These are phyloP conservation scores for Fusarium newnesense DNA, from an alignment of 2,329 filamentous ascomycete genomes.

Conservation along the genomic window DNA sequence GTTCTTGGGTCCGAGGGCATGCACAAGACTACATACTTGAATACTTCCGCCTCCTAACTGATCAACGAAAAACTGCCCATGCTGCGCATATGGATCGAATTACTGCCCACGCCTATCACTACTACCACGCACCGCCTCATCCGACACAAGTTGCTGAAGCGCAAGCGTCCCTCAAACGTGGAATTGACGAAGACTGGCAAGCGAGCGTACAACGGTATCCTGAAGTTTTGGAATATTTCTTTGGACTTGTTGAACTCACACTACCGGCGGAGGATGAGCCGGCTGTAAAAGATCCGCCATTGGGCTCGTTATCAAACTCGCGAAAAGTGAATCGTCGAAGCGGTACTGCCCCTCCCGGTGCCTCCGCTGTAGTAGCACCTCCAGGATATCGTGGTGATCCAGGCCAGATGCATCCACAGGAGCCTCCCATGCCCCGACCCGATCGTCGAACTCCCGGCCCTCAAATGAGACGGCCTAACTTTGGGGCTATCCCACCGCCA, in stretches of 20 bases:
- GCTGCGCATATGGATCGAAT: conserved; percentile 65
- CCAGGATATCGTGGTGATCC: conserved; percentile 43
- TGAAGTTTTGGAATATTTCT: conserved; percentile 85
- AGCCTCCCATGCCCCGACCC: conserved; percentile 38
- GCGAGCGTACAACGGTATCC: conserved; percentile 80
- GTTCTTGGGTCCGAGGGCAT: conserved; percentile 71
- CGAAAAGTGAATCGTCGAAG: conserved; percentile 59
- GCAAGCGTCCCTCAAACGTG: conserved; percentile 73
- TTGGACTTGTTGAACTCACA: conserved; percentile 73
- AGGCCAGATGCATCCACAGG: conserved; percentile 40
- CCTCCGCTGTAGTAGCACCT: conserved; percentile 38
- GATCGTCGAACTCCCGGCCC: conserved; percentile 44
- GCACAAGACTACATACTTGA: conserved; percentile 75
- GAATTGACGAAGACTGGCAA: conserved; percentile 83
- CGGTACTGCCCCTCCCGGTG: conserved; percentile 48
- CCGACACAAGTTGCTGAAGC: conserved; percentile 72
- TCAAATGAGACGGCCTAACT: conserved; percentile 39
- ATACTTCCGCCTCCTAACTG: conserved; percentile 70
- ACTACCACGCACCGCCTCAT: conserved; percentile 67
- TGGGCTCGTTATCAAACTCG: conserved; percentile 62
- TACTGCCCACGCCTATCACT: conserved; percentile 64
- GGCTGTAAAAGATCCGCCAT: conserved; percentile 67
- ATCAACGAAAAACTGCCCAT: conserved; percentile 69
- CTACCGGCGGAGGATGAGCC: conserved; percentile 72
- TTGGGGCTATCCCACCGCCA: conserved; percentile 36